Conservation (phyloP, 306 rosid genomes). For the Prunus padus region DNA sequence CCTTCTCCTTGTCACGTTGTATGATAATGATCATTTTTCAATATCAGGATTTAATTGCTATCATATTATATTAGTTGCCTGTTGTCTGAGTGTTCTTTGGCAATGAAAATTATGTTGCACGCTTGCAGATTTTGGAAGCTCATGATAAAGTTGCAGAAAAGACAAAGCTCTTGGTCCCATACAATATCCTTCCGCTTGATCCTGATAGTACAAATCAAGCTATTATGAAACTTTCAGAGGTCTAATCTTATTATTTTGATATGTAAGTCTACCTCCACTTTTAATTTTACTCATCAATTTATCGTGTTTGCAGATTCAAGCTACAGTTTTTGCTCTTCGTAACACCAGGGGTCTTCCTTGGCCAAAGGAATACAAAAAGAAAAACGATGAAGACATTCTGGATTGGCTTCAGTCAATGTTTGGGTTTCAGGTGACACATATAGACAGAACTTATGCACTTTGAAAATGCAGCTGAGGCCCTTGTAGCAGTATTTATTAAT, state of each 20-base stretch:
- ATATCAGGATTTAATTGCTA: neutral
- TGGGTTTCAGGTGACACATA: constrained; percentile 83
- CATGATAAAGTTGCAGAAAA: constrained; percentile 95
- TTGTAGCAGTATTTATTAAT: neutral
- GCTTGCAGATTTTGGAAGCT: constrained; percentile 78
- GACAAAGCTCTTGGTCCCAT: constrained; percentile 87
- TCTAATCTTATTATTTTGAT: constrained; percentile 23
- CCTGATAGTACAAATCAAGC: constrained; percentile 97
- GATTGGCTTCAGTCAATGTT: constrained; percentile 97
- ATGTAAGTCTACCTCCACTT: neutral
- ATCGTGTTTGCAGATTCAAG: constrained; percentile 65
- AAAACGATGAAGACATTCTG: constrained; percentile 84
- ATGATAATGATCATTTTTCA: neutral
- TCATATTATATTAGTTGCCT: neutral
- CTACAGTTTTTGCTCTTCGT: constrained; percentile 90
- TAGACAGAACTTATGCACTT: constrained; percentile 16
- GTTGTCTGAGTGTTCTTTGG: neutral
- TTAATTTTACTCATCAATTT: constrained; percentile 8
- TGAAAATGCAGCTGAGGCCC: constrained; percentile 6
- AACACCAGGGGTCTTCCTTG: constrained; percentile 92
- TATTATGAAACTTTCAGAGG: constrained; percentile 95
- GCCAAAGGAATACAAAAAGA: constrained; percentile 85
- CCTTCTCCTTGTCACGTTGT: neutral
- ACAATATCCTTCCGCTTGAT: constrained; percentile 98
- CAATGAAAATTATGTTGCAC: neutral